phyloP scores from a whole-genome alignment of 1,284 basidiomycete genomes.

The Ceratobasidium sp. region DNA sequence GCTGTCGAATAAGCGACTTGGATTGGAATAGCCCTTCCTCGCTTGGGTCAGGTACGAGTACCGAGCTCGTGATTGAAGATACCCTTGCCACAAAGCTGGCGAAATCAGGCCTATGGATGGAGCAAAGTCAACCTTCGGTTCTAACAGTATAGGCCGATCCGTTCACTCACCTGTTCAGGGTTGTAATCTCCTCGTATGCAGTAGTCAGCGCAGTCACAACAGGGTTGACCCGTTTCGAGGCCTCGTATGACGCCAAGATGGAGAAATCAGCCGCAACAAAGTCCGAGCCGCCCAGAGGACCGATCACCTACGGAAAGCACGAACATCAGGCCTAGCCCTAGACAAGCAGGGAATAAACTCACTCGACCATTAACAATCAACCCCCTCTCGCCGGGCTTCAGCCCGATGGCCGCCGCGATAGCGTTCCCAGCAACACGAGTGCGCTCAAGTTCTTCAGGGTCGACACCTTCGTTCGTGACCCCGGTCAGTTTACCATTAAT shows the following conservation, averaged over 20 bases:
- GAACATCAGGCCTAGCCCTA: neutral
- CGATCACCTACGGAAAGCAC: constrained; percentile 66
- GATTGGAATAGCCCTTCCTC: constrained; percentile 78
- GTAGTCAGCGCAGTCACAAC: constrained; percentile 75
- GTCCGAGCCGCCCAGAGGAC: constrained; percentile 68
- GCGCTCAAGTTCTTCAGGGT: constrained; percentile 19
- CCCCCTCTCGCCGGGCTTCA: constrained; percentile 70
- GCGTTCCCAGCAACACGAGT: constrained; percentile 33
- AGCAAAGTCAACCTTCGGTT: neutral
- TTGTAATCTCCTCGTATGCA: constrained; percentile 58
- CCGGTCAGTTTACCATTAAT: constrained; percentile 34
- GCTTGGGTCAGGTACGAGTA: constrained; percentile 77
- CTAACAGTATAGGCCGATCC: neutral
- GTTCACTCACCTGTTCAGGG: constrained; percentile 62
- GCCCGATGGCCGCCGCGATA: constrained; percentile 66
- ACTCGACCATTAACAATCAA: constrained; percentile 88
- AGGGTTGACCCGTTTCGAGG: constrained; percentile 74
- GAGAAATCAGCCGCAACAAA: constrained; percentile 78
- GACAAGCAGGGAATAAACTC: constrained; percentile 48
- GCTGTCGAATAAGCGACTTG: constrained; percentile 58
- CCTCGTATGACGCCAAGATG: constrained; percentile 78
- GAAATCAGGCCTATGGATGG: constrained; percentile 63
- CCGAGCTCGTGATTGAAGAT: constrained; percentile 77
- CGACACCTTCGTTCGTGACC: constrained; percentile 36
- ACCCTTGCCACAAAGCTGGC: constrained; percentile 73